Evolutionary conservation across 306 rosid genomes (phyloP).

Genomic region (Amphicarpaea edgeworthii): DNA sequence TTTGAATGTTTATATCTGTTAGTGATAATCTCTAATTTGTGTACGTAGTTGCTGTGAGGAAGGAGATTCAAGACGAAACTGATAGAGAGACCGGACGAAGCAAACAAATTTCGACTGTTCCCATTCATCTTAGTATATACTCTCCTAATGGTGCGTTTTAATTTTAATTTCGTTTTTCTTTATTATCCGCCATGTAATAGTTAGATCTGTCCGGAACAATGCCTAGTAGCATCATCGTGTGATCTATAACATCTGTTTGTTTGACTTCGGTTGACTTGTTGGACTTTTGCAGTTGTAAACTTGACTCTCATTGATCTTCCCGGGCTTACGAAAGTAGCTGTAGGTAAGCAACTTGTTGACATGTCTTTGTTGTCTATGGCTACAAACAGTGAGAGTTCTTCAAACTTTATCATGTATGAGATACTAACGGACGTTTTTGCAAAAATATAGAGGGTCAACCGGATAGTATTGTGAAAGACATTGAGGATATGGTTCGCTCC

Average conservation of each 20-base stretch:
- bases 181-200: not conserved
- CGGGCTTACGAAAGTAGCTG: constrained; percentile 96
- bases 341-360: constrained; percentile 63
- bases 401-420: not conserved
- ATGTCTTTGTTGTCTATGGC: constrained; percentile 33
- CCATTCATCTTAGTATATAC: constrained; percentile 94
- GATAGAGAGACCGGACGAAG: constrained; percentile 92
- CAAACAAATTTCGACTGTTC: constrained; percentile 87
- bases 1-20: constrained; percentile 29
- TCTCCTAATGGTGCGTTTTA: constrained; percentile 80
- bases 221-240: not conserved
- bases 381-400: not conserved
- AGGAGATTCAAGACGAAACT: constrained; percentile 95
- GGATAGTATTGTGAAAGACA: constrained; percentile 85
- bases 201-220: constrained; percentile 13
- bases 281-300: constrained; percentile 77
- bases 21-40: constrained; percentile 38
- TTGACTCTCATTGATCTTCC: constrained; percentile 98
- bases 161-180: not conserved
- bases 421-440: constrained; percentile 38
- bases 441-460: constrained; percentile 86
- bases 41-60: constrained; percentile 94
- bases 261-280: constrained; percentile 34
- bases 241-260: constrained; percentile 7
- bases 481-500: constrained; percentile 96